Percentiles rank a stretch among this genome's conserved stretches.
Evolutionary conservation across 352 stramenopile species (phyloP).

Genomic region (Pythium rishiriense): DNA sequence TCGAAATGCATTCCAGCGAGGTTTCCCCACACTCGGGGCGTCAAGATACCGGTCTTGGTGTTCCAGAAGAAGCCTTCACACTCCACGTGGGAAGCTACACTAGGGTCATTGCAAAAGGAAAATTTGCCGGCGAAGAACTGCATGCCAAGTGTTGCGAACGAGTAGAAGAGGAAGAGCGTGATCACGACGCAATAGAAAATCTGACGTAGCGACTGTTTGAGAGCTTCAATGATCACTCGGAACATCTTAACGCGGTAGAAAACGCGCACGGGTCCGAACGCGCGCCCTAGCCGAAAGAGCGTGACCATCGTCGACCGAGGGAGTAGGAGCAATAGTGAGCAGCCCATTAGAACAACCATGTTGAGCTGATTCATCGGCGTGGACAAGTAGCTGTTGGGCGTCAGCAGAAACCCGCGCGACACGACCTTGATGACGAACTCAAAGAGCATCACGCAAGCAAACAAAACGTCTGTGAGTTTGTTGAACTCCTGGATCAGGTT

Average conservation of each 20-base stretch:
- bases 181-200: slow-evolving; percentile 86
- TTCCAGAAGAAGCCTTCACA: slow-evolving; percentile 76
- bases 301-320: slow-evolving; percentile 75
- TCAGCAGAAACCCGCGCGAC: slow-evolving; percentile 75
- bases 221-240: slow-evolving; percentile 78
- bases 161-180: slow-evolving; percentile 81
- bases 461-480: slow-evolving; percentile 67
- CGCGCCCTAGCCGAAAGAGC: slow-evolving; percentile 71
- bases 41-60: slow-evolving; percentile 47
- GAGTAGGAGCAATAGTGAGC: slow-evolving; percentile 67
- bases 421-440: slow-evolving; percentile 87
- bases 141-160: slow-evolving; percentile 84
- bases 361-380: slow-evolving; percentile 86
- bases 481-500: slow-evolving; percentile 82
- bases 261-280: slow-evolving; percentile 80
- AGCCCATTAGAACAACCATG: slow-evolving; percentile 77
- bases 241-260: slow-evolving; percentile 88
- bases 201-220: slow-evolving; percentile 70
- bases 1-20: slow-evolving; percentile 81
- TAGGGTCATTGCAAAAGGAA: slow-evolving; percentile 76
- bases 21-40: slow-evolving; percentile 80
- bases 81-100: slow-evolving; percentile 38
- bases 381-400: slow-evolving; percentile 78
- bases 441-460: slow-evolving; percentile 71
- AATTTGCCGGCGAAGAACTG: slow-evolving; percentile 83